Evolutionary conservation across 768 basidiomycete genomes (phyloP), one percentile per base, ranked within the genome.

Genomic region (Crucibulum laeve): DNA sequence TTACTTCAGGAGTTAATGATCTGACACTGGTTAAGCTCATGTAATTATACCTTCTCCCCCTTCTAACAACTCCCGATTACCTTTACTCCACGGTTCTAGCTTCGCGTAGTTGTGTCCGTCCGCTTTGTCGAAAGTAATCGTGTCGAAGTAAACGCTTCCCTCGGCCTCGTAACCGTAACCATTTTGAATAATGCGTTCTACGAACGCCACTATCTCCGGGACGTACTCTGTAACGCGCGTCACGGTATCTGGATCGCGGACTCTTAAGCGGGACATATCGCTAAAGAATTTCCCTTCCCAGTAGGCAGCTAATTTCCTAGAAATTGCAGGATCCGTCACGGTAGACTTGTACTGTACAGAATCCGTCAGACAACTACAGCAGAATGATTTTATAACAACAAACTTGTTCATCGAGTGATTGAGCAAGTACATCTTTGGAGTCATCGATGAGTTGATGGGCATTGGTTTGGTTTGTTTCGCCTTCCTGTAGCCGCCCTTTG

Each of bases 141-240:
- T 94, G 63, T 96, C 88, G 54, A 97, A 97, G 65, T 94, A 97
- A 22, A 97, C 81, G 62, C 86, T 91, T 13, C 92, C 92, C 49
- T 74, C 71, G 5, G 69, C 64, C 49, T 71, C 73, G 50, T 79
- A 79, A 19, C 76, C 92, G 56, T 83, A 96, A 0, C 94, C 95
- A 46, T 94, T 94, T 43, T 77, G 67, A 46, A 96, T 70, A 58
- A 98, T 89, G 19, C 77, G 69, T 59, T 92, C 77, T 28, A 98
- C 87, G 60, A 93, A 99, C 3, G 77, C 64, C 39, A 93, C 90
- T 50, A 97, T 90, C 65, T 98, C 94, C 3, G 93, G 91, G 5
- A 99, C 85, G 63, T 92, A 99, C 64, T 98, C 96, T 1, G 94
- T 94, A 4, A 98, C 96, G 32, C 95, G 84, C 1, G 96, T 98